Base-by-base conservation (phyloP, 371 early-diverging fungal species). In the Mucor velutinosus region DNA sequence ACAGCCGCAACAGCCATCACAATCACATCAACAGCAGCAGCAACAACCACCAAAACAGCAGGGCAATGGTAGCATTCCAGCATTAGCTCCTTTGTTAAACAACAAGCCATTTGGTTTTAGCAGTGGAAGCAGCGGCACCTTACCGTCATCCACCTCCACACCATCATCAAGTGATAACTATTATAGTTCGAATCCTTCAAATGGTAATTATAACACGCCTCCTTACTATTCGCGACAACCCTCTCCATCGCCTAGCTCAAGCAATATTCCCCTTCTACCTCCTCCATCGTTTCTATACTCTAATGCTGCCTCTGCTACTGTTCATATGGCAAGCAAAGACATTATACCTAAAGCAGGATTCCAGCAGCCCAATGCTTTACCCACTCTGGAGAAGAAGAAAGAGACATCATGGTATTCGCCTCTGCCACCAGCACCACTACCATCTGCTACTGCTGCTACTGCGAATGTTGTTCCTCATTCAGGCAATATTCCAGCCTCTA, bases 221-320 rank as follows among this genome's bases (percentile, higher is more conserved):
- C 61, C 73, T 43, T 67, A 58, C 25, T 72, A 71, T 63, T 65
- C 68, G 37, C 63, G 59, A 41, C 71, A 62, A 53, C 43, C 68
- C 7, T 60, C 71, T 21, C 68, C 70, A 53, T 43, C 69, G 7
- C 27, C 55, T 51, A 56, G 49, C 39, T 53, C 58, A 41, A 37
- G 25, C 25, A 51, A 25, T 51, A 23, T 57, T 60, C 67, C 21
- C 47, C 64, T 60, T 62, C 67, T 25, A 35, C 45, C 37, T 23
- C 59, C 39, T 53, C 49, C 39, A 35, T 29, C 51, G 23, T 51
- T 51, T 14, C 23, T 51, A 25, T 51, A 51, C 12, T 51, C 37
- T 12, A 17, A 30, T 29, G 32, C 21, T 51, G 32, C 17, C 14
- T 17, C 32, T 19, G n/a, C 66, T 21, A 23, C 51, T 43, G 17